Base-by-base conservation (phyloP, 768 basidiomycete species). In the Rhizopogon vesiculosus region DNA sequence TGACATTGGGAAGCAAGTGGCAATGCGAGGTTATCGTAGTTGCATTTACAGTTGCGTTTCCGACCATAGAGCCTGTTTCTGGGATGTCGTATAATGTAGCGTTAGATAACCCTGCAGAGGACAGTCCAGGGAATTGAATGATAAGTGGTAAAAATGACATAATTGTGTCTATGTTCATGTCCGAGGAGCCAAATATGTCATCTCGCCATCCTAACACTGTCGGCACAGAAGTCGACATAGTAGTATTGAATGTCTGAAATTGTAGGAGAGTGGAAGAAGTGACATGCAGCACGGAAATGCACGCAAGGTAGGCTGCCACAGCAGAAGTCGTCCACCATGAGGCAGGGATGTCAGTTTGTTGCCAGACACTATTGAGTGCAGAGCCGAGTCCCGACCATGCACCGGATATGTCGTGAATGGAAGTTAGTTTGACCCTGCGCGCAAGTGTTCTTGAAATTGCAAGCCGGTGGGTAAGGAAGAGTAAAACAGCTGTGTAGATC, bases 241-340 rank as follows among this genome's bases (percentile, higher is more conserved):
- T 35, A 12, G 25, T 12, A 52, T 45, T 56, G 38, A 52, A 53
- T 6, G 48, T 51, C 22, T 22, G 22, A 22, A 22, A 22, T 22
- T 22, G 42, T 9, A 59, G 16, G 3, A 59, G 7, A 8, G 46
- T 51, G 15, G 58, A 55, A 9, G 58, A 59, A 8, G 58, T 56
- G 5, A 59, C 13, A n/a, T 58, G 54, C 5, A 58, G 19, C 6
- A 50, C 22, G 22, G 22, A 22, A 22, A 22, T 22, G 10, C 42
- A 39, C 13, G 43, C n/a, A 19, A 59, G 55, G 31, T 59, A 59
- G 15, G 16, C 15, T 1, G 39, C 13, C 28, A 59, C 53, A 5
- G 59, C 40, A 25, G 58, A 31, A 15, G 19, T 33, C 9, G 19
- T 12, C 25, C 42, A 45, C 19, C 33, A 29, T 35, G 58, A 56